These are phyloP conservation scores for Ogataea saltuana DNA, from an alignment of 805 yeast species.

Conservation along the genomic window DNA sequence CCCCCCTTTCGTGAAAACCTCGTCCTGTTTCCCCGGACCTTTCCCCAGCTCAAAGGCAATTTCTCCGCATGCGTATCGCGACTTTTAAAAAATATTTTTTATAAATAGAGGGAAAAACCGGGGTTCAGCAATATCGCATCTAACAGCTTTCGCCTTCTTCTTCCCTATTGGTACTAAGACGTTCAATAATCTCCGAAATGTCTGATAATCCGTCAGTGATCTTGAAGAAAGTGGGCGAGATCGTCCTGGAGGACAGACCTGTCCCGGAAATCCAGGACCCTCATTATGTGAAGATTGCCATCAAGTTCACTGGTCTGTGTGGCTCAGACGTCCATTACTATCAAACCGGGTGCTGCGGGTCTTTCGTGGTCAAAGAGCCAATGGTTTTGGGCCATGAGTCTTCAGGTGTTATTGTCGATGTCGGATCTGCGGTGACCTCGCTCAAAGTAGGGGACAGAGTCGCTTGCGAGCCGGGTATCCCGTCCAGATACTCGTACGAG, in stretches of 20 bases:
- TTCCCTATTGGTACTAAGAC: not conserved
- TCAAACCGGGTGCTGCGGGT: conserved; percentile 76
- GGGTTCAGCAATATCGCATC: conserved; percentile 5
- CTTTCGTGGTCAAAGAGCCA: conserved; percentile 69
- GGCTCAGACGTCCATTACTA: conserved; percentile 87
- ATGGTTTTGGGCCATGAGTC: conserved; percentile 92
- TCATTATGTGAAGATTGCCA: conserved; percentile 68
- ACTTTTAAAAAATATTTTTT: no score
- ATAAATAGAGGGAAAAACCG: conserved; percentile 7
- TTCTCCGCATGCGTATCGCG: no score
- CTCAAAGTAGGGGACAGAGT: conserved; percentile 82
- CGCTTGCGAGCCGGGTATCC: conserved; percentile 89
- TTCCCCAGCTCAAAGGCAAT: conserved; percentile 3
- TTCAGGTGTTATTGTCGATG: conserved; percentile 70
- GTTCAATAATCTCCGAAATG: conserved; percentile 12
- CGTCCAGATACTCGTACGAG: conserved; percentile 72
- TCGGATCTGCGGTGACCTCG: conserved; percentile 63
- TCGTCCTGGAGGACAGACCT: conserved; percentile 66
- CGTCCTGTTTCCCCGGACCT: no score
- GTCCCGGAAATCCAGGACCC: conserved; percentile 63
- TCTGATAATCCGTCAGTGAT: conserved; percentile 54
- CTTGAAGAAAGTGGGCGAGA: conserved; percentile 60
- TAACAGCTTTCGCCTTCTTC: conserved; percentile 1
- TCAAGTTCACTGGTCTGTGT: conserved; percentile 85
- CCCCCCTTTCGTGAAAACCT: not conserved